Percentiles rank a stretch among this genome's conserved stretches.
Evolutionary conservation across 306 rosid genomes (phyloP).

Genomic region (cucumber (Cucumis sativus)): Cucumber_9930_V3 NC_026659.2:5220001-5220500

Average conservation of each 20-base stretch:
- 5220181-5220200: not conserved
- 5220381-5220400: constrained; percentile 20
- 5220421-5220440: constrained; percentile 18
- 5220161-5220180: not conserved
- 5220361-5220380: constrained; percentile 14
- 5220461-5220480: constrained; percentile 20
- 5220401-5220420: constrained; percentile 21
- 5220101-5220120: too few relatives aligned
- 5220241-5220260: too few relatives aligned
- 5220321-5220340: constrained; percentile 7
- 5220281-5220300: not conserved
- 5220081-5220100: too few relatives aligned
- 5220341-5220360: constrained; percentile 21
- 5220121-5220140: not conserved
- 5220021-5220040: not conserved
- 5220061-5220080: too few relatives aligned
- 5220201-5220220: not conserved
- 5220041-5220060: not conserved
- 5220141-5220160: not conserved
- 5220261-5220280: not conserved
- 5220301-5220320: constrained; percentile 14
- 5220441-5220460: constrained; percentile 16
- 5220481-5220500: constrained; percentile 14
- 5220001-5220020: not conserved
- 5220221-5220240: not conserved